Evolutionary conservation across 495 filamentous ascomycete genomes (phyloP).

Genomic region (Neurospora sp.): DNA sequence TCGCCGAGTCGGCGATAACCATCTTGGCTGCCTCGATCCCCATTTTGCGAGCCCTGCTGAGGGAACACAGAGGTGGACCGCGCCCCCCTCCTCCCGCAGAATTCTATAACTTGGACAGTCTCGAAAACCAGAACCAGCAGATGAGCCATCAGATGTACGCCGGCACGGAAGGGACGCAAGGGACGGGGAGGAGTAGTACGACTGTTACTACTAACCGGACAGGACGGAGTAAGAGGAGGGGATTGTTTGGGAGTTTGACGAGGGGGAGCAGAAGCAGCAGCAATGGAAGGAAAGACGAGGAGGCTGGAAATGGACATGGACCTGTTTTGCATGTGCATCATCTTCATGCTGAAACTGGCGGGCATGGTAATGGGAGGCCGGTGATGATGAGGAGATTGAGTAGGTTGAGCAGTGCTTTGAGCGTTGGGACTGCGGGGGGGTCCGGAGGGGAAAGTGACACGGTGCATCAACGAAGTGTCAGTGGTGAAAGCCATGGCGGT

Average conservation of each 20-base stretch:
- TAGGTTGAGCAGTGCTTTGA: neutral
- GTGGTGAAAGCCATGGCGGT: neutral
- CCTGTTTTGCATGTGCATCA: neutral
- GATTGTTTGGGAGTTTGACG: neutral
- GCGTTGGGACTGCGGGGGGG: neutral
- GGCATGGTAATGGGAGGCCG: neutral
- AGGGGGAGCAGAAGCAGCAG: neutral
- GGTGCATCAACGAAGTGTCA: neutral
- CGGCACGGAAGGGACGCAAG: neutral
- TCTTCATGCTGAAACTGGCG: neutral
- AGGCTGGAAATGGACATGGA: neutral
- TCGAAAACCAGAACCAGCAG: neutral
- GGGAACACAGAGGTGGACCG: neutral
- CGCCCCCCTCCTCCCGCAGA: neutral
- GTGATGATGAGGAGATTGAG: neutral
- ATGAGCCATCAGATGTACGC: neutral
- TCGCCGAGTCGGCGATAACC: slow-evolving; percentile 22
- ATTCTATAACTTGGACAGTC: neutral
- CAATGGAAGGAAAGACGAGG: neutral
- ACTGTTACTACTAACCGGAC: neutral
- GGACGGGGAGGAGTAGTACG: neutral
- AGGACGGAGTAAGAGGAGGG: neutral
- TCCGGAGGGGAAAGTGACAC: neutral
- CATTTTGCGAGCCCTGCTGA: slow-evolving; percentile 16
- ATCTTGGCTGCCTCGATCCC: slow-evolving; percentile 25